Evolutionary conservation across 257 asterid species (phyloP).

Genomic region (Nicotiana attenuata): DNA sequence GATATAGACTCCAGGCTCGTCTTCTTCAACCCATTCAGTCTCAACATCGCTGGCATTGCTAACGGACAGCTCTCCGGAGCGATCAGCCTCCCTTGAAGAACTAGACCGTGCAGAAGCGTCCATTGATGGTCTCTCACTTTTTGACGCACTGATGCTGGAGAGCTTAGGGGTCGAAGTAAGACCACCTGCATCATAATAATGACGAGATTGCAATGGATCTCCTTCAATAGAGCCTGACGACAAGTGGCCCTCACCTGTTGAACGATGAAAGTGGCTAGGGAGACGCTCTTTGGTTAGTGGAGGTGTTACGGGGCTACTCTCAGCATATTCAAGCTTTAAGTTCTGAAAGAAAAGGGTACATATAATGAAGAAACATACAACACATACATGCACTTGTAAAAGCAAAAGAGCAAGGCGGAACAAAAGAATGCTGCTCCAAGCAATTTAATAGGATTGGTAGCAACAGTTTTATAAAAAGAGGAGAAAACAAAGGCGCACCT

Average conservation of each 20-base stretch:
- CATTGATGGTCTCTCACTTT: conserved; percentile 62
- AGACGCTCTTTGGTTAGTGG: conserved; percentile 55
- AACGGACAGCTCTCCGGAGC: conserved; percentile 80
- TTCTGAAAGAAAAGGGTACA: conserved; percentile 35
- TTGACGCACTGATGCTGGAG: conserved; percentile 68
- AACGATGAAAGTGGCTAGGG: conserved; percentile 41
- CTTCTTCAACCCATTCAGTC: conserved; percentile 96
- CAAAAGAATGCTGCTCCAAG: background rate
- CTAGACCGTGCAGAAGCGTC: conserved; percentile 79
- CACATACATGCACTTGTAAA: background rate
- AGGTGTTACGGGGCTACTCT: conserved; percentile 76
- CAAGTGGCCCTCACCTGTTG: conserved; percentile 39
- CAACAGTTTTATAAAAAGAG: background rate
- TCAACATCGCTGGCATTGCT: conserved; percentile 94
- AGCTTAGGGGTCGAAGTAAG: conserved; percentile 73
- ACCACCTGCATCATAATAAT: conserved; percentile 42
- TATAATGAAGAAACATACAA: background rate
- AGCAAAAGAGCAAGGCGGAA: background rate
- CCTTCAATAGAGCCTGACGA: conserved; percentile 52
- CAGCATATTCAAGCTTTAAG: conserved; percentile 53
- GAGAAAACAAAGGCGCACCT: conserved; percentile 40
- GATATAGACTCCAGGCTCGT: conserved; percentile 95
- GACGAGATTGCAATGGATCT: conserved; percentile 28
- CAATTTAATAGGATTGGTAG: background rate
- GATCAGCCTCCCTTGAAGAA: conserved; percentile 71